Evolutionary conservation across 164 flowering plant genomes (phyloP).

Genomic region (Cinnamomum chago): DNA sequence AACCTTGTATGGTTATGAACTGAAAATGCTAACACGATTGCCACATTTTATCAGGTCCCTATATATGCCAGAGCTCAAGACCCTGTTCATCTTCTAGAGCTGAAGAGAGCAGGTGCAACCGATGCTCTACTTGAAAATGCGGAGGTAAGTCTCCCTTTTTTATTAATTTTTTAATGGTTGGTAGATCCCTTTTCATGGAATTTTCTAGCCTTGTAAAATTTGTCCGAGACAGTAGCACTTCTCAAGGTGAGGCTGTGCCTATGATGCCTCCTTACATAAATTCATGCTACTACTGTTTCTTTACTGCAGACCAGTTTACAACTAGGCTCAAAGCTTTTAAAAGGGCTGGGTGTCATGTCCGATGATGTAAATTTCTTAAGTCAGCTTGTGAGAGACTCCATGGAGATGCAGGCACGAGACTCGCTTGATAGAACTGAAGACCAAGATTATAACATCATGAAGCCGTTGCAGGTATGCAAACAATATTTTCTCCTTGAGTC

Average conservation of each 20-base stretch:
- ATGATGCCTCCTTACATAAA: not conserved
- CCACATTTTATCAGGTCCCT: slow-evolving; percentile 51
- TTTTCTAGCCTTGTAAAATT: not conserved
- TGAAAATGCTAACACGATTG: not conserved
- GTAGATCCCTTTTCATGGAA: not conserved
- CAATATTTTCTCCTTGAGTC: not conserved
- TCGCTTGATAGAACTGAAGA: slow-evolving; percentile 35
- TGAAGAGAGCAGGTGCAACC: slow-evolving; percentile 95
- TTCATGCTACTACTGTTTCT: not conserved
- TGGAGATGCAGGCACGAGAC: slow-evolving; percentile 89
- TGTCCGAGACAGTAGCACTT: too few species aligned
- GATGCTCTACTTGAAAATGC: slow-evolving; percentile 89
- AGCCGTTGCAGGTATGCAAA: slow-evolving; percentile 69
- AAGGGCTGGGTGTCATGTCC: slow-evolving; percentile 92
- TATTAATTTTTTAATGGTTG: not conserved
- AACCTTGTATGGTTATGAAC: not conserved
- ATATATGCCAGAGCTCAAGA: slow-evolving; percentile 93
- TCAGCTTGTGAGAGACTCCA: slow-evolving; percentile 78
- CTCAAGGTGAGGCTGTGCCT: too few species aligned
- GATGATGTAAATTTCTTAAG: slow-evolving; percentile 88
- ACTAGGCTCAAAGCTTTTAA: slow-evolving; percentile 90
- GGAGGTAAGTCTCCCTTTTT: slow-evolving; percentile 42
- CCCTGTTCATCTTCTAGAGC: slow-evolving; percentile 68
- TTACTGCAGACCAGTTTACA: slow-evolving; percentile 81
- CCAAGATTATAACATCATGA: slow-evolving; percentile 48